phyloP scores from a whole-genome alignment of 768 basidiomycete species.

The Nevesoporus exiguus region DNA sequence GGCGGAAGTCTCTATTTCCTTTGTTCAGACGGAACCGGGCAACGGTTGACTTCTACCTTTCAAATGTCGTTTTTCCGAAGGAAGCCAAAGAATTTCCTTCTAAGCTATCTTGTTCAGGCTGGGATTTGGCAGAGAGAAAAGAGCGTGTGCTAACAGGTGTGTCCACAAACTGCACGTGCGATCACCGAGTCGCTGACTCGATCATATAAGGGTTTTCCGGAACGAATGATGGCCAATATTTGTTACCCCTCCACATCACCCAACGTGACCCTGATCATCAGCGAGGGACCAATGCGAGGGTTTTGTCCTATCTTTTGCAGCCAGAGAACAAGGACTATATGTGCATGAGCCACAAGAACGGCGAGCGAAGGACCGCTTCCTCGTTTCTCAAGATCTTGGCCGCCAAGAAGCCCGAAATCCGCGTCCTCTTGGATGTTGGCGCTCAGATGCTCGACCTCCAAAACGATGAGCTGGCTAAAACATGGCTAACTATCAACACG shows the following conservation, averaged over 20 bases:
- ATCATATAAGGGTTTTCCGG: background rate
- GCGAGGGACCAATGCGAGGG: background rate
- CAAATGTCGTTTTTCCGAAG: slow-evolving; percentile 35
- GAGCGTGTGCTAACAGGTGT: background rate
- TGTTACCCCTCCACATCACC: background rate
- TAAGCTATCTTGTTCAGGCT: slow-evolving; percentile 34
- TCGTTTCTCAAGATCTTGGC: background rate
- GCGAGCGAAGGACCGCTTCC: background rate
- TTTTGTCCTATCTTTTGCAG: background rate
- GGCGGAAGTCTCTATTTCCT: slow-evolving; percentile 17
- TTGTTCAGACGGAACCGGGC: slow-evolving; percentile 5
- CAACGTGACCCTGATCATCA: background rate
- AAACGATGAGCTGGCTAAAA: background rate
- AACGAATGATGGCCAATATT: background rate
- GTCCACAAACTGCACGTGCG: background rate
- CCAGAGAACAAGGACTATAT: background rate
- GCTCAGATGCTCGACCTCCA: background rate
- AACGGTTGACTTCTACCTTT: slow-evolving; percentile 36
- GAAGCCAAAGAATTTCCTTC: slow-evolving; percentile 35
- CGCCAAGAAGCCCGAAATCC: background rate
- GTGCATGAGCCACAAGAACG: background rate
- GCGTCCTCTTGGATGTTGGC: background rate
- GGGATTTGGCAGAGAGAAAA: slow-evolving; percentile 36
- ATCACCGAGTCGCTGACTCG: background rate
- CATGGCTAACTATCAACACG: background rate